Evolutionary conservation across 2,329 filamentous ascomycete species (phyloP).

Genomic region (Phaeosphaeriaceae sp.): DNA sequence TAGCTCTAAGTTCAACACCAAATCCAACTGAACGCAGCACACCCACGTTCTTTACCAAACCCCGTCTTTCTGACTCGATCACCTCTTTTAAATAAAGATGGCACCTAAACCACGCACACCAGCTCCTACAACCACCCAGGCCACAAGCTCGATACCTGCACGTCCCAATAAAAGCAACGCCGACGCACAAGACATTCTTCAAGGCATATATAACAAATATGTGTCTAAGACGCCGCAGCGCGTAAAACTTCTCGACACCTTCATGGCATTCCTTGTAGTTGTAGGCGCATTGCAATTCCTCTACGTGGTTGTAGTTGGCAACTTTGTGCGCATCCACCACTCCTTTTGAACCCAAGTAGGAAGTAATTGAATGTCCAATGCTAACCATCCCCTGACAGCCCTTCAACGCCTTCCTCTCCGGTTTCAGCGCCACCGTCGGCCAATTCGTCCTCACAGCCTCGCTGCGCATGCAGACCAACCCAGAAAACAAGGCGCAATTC

Average conservation of each 20-base stretch:
- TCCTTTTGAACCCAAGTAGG: not conserved
- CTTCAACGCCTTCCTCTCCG: conserved; percentile 97
- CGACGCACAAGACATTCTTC: conserved; percentile 64
- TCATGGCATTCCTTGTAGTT: conserved; percentile 84
- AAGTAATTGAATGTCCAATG: too few relatives aligned
- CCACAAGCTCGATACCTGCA: conserved; percentile 5
- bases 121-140: conserved; percentile 28
- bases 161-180: conserved; percentile 16
- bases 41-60: not conserved
- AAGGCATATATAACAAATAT: conserved; percentile 80
- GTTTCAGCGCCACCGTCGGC: conserved; percentile 91
- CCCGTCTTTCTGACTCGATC: too few relatives aligned
- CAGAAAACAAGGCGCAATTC: conserved; percentile 80
- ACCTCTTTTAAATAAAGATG: conserved; percentile 20
- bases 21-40: conserved; percentile 3
- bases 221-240: conserved; percentile 82
- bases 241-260: conserved; percentile 88
- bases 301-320: conserved; percentile 90
- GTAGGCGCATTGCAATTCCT: conserved; percentile 91
- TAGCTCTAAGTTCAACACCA: conserved; percentile 16
- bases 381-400: conserved; percentile 62
- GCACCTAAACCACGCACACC: conserved; percentile 40
- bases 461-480: conserved; percentile 90
- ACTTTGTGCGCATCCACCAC: conserved; percentile 75
- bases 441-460: conserved; percentile 95